These are phyloP conservation scores for Myriosclerotinia scirpicola DNA, from an alignment of 2,329 filamentous ascomycete genomes.

Conservation along the genomic window DNA sequence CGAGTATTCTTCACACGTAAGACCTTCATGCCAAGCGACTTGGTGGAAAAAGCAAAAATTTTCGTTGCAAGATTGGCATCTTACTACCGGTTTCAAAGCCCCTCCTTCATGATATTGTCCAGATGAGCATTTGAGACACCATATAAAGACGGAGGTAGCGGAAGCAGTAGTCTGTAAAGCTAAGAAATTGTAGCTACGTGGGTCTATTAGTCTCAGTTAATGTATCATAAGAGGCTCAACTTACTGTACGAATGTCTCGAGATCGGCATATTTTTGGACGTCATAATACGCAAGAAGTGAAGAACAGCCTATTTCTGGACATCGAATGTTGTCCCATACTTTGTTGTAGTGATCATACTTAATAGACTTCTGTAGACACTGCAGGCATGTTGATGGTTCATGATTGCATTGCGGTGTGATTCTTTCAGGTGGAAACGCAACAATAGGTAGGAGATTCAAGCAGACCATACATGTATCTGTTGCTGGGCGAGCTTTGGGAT, in stretches of 20 bases:
- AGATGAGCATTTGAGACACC: background rate
- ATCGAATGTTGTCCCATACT: conserved; percentile 10
- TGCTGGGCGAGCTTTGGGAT: background rate
- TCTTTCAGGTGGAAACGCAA: background rate
- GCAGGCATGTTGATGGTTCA: background rate
- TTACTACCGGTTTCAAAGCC: background rate
- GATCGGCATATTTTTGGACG: conserved; percentile 12
- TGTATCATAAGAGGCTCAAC: background rate
- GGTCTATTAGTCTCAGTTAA: background rate
- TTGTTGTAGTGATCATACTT: conserved; percentile 5
- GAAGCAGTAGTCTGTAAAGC: background rate
- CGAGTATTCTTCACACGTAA: conserved; percentile 12
- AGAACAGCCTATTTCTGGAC: background rate
- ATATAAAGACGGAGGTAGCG: background rate
- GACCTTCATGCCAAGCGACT: conserved; percentile 3
- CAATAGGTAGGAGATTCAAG: background rate
- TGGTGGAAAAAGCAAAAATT: background rate
- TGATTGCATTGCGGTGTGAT: background rate
- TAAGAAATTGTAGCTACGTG: background rate
- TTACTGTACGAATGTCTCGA: conserved; percentile 7
- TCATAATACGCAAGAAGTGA: background rate
- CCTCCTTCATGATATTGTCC: background rate
- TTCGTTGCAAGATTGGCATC: background rate
- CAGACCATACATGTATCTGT: background rate
- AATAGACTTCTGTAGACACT: conserved; percentile 10